These are phyloP conservation scores for Cyphellophora attinorum DNA, from an alignment of 2,329 filamentous ascomycete species.

Conservation along the genomic window DNA sequence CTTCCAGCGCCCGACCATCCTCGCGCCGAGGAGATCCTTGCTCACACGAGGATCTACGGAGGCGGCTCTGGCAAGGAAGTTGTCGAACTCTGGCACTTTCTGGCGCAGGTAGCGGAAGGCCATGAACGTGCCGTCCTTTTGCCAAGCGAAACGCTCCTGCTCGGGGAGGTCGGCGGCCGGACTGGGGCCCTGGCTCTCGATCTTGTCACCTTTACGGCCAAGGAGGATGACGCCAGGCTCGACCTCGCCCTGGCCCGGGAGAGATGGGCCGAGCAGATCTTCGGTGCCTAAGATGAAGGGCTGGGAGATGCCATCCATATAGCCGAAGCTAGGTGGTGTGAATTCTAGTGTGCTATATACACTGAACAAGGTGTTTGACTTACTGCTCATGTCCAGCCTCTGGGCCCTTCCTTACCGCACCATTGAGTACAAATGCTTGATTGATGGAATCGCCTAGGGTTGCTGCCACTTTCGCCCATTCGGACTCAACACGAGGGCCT, in stretches of 20 bases:
- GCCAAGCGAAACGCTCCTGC: background rate
- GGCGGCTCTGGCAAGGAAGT: background rate
- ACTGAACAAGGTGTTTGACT: background rate
- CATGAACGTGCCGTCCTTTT: slow-evolving; percentile 5
- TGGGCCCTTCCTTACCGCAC: background rate
- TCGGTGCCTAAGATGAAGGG: background rate
- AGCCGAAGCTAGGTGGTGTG: slow-evolving; percentile 1
- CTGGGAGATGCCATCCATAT: background rate
- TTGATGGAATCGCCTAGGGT: background rate
- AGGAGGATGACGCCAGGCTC: background rate
- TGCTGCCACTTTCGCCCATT: background rate
- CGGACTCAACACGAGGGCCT: background rate
- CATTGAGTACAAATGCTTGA: background rate
- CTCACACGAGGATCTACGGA: background rate
- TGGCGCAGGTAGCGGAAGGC: slow-evolving; percentile 3
- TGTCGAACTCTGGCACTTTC: background rate
- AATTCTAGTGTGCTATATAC: background rate
- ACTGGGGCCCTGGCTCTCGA: too few relatives aligned
- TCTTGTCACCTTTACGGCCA: background rate
- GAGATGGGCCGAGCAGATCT: background rate
- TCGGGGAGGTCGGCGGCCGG: too few relatives aligned
- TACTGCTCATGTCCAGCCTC: background rate
- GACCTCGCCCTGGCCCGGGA: background rate
- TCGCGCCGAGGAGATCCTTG: background rate
- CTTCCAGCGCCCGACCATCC: background rate